A percentile compares a stretch with the other conserved stretches of the same genome.
Conservation (phyloP, 2,329 filamentous ascomycete species). For the Paraconiothyrium sp. region DNA sequence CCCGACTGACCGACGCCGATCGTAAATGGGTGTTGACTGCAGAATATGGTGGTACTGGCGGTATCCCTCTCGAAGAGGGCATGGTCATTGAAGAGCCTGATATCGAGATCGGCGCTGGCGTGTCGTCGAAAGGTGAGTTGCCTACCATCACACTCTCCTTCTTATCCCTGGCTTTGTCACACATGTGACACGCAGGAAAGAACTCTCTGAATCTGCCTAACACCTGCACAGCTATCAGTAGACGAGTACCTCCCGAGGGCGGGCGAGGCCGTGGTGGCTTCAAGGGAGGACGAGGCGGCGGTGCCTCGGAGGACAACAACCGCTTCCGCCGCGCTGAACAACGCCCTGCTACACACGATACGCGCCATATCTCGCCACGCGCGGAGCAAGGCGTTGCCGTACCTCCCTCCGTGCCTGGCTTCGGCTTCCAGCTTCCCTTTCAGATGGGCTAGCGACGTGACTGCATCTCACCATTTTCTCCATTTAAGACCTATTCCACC, state of each 20-base stretch:
- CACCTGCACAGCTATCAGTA: conserved; percentile 41
- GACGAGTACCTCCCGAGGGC: conserved; percentile 45
- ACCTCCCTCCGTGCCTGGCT: conserved; percentile 63
- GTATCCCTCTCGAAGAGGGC: conserved; percentile 78
- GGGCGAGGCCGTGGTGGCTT: conserved; percentile 30
- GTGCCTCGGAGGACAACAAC: conserved; percentile 23
- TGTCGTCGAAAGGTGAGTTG: conserved; percentile 83
- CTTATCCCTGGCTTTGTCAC: background rate
- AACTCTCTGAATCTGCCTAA: conserved; percentile 22
- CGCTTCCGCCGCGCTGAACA: conserved; percentile 42
- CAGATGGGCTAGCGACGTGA: conserved; percentile 6
- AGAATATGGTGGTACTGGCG: conserved; percentile 91
- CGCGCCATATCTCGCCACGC: conserved; percentile 46
- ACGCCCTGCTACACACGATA: conserved; percentile 34
- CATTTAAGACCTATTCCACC: background rate
- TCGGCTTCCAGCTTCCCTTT: conserved; percentile 57
- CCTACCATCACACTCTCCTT: background rate
- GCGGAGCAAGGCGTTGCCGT: conserved; percentile 58
- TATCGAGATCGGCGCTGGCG: conserved; percentile 97
- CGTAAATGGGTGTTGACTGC: conserved; percentile 97
- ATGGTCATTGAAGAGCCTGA: conserved; percentile 96
- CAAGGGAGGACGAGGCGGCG: conserved; percentile 27
- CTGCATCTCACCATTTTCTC: background rate
- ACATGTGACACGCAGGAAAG: background rate
- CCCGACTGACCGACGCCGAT: conserved; percentile 92